Percentiles rank a stretch among this genome's conserved stretches.
Conservation (phyloP, 1,284 basidiomycete species). For the Athelia sp. region DNA sequence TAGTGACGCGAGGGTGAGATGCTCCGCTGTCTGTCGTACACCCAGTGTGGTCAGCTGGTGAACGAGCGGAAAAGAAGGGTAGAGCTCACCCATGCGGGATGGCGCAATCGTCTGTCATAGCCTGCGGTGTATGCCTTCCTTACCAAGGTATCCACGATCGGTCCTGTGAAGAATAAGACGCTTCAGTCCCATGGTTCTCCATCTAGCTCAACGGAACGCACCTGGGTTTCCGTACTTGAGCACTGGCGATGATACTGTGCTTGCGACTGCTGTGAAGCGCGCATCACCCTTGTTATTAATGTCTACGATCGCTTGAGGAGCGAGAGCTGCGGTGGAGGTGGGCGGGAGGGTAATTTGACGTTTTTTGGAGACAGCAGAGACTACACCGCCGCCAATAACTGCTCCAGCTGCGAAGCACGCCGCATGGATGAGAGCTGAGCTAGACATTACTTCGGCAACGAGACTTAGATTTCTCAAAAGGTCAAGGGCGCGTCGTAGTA, state of each 20-base stretch:
- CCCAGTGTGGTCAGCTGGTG: neutral
- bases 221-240: conserved; percentile 77
- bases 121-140: conserved; percentile 83
- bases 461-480: neutral
- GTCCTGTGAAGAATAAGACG: conserved; percentile 55
- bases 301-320: conserved; percentile 23
- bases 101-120: conserved; percentile 87
- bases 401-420: conserved; percentile 73
- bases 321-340: conserved; percentile 6
- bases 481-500: no score
- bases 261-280: conserved; percentile 19
- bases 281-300: conserved; percentile 30
- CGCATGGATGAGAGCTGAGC: conserved; percentile 46
- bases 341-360: conserved; percentile 8
- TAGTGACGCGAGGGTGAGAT: conserved; percentile 77
- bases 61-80: neutral
- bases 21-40: conserved; percentile 77
- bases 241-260: conserved; percentile 27
- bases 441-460: conserved; percentile 31
- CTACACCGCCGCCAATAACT: conserved; percentile 62
- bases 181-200: no score
- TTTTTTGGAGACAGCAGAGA: conserved; percentile 32
- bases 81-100: conserved; percentile 81
- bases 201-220: conserved; percentile 22
- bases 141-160: conserved; percentile 75